Percentiles rank a stretch among this genome's conserved stretches.
Conservation (phyloP, 108 stramenopile species). For the Cyclotella choctawhatcheeana region DNA sequence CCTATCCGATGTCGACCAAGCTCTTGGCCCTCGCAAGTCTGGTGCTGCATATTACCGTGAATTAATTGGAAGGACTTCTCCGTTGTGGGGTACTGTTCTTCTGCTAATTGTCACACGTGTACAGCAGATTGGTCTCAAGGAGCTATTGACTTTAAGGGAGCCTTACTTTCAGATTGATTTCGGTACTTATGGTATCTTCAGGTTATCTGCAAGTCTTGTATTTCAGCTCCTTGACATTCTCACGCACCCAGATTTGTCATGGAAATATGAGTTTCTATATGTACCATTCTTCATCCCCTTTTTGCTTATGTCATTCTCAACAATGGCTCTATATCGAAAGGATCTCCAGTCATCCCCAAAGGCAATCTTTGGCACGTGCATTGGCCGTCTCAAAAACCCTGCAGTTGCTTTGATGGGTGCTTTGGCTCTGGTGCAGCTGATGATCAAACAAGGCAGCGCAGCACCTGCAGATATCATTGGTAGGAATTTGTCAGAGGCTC, state of each 20-base stretch:
- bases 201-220: constrained; percentile 60
- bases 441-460: constrained; percentile 43
- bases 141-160: constrained; percentile 29
- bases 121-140: constrained; percentile 55
- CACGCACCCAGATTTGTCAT: constrained; percentile 62
- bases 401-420: constrained; percentile 65
- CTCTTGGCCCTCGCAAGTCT: constrained; percentile 61
- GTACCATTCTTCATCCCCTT: constrained; percentile 74
- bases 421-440: constrained; percentile 63
- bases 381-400: constrained; percentile 51
- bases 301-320: constrained; percentile 55
- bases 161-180: constrained; percentile 61
- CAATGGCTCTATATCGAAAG: constrained; percentile 60
- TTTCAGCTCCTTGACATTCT: constrained; percentile 64
- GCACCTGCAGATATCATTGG: constrained; percentile 70
- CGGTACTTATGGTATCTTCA: constrained; percentile 62
- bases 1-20: constrained; percentile 30
- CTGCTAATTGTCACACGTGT: constrained; percentile 61
- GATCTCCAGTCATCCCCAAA: constrained; percentile 27
- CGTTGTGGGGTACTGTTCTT: constrained; percentile 61
- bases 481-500: constrained; percentile 52
- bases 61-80: constrained; percentile 53
- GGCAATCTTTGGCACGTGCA: constrained; percentile 41
- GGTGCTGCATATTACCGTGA: constrained; percentile 53
- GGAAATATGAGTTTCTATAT: constrained; percentile 72